These are phyloP conservation scores for Gracilaria vermiculophylla DNA, from an alignment of 23 red algal species.

Conservation along the genomic window DNA sequence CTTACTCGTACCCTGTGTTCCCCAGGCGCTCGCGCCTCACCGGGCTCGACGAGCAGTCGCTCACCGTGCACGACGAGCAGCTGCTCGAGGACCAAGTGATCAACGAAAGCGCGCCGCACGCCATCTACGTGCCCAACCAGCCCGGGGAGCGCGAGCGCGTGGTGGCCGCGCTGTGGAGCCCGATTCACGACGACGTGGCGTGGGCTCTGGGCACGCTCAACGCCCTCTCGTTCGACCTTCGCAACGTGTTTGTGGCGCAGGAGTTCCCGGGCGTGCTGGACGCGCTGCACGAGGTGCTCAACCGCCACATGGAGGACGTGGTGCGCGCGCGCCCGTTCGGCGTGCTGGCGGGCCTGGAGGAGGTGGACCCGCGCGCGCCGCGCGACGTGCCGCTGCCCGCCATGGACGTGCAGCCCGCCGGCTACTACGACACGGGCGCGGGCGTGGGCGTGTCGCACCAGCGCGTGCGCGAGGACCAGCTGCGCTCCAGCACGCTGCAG, in stretches of 20 bases:
- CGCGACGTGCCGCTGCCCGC: constrained; percentile 15
- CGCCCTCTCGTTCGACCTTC: constrained; percentile 59
- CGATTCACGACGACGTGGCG: constrained; percentile 72
- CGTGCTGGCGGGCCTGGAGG: constrained; percentile 56
- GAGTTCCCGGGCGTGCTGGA: constrained; percentile 88
- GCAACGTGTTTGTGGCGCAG: constrained; percentile 48
- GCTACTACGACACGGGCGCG: neutral
- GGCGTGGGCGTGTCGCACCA: constrained; percentile 2
- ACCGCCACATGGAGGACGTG: constrained; percentile 78
- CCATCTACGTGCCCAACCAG: constrained; percentile 54
- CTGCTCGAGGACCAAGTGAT: constrained; percentile 37
- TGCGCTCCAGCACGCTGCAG: constrained; percentile 63
- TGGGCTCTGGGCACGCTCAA: constrained; percentile 86
- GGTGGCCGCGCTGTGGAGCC: constrained; percentile 73
- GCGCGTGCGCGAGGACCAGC: neutral
- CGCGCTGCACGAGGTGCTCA: constrained; percentile 65
- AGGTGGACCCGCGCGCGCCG: constrained; percentile 3
- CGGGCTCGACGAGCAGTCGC: constrained; percentile 39
- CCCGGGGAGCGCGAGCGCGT: constrained; percentile 68
- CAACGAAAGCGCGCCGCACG: constrained; percentile 25
- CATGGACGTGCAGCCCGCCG: constrained; percentile 27
- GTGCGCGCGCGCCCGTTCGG: constrained; percentile 22
- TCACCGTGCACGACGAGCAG: constrained; percentile 27
- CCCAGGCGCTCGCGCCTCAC: constrained; percentile 33
- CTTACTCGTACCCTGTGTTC: constrained; percentile 30